These are phyloP conservation scores for Cercospora sesami DNA, from an alignment of 2,329 filamentous ascomycete genomes.

Conservation along the genomic window DNA sequence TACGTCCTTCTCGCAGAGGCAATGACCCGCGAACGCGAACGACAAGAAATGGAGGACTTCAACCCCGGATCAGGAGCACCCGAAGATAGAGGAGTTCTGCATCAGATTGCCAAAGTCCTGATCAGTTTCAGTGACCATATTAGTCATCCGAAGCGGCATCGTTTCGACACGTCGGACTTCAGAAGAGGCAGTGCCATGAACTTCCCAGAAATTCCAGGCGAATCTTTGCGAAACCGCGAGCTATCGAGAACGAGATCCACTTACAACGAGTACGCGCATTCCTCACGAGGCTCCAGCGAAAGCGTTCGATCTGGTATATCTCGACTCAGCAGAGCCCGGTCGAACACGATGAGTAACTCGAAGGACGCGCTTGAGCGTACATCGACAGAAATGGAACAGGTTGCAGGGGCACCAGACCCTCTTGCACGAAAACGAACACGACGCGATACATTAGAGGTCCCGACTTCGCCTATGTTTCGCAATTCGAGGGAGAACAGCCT, in stretches of 20 bases:
- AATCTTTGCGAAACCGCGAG: conserved; percentile 47
- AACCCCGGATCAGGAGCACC: conserved; percentile 7
- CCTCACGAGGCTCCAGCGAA: conserved; percentile 13
- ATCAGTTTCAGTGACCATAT: conserved; percentile 49
- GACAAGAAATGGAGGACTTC: conserved; percentile 19
- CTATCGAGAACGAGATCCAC: conserved; percentile 23
- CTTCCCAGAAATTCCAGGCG: conserved; percentile 60
- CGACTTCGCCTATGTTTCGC: conserved; percentile 8
- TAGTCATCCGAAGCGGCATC: conserved; percentile 51
- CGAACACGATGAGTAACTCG: neutral
- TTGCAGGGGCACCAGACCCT: conserved; percentile 9
- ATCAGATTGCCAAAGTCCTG: conserved; percentile 48
- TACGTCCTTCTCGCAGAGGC: conserved; percentile 53
- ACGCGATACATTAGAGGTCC: conserved; percentile 17
- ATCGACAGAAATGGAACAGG: conserved; percentile 10
- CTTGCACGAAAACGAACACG: neutral
- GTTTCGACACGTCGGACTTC: conserved; percentile 54
- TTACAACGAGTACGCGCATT: conserved; percentile 14
- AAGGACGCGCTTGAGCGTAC: conserved; percentile 4
- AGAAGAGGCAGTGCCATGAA: conserved; percentile 48
- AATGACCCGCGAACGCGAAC: conserved; percentile 25
- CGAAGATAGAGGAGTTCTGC: conserved; percentile 18
- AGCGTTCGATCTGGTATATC: conserved; percentile 6
- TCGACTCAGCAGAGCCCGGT: conserved; percentile 9
- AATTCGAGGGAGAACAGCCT: conserved; percentile 3